Base-by-base conservation (phyloP, 163 green algal species). In the Coccomyxa subellipsoidea region DNA sequence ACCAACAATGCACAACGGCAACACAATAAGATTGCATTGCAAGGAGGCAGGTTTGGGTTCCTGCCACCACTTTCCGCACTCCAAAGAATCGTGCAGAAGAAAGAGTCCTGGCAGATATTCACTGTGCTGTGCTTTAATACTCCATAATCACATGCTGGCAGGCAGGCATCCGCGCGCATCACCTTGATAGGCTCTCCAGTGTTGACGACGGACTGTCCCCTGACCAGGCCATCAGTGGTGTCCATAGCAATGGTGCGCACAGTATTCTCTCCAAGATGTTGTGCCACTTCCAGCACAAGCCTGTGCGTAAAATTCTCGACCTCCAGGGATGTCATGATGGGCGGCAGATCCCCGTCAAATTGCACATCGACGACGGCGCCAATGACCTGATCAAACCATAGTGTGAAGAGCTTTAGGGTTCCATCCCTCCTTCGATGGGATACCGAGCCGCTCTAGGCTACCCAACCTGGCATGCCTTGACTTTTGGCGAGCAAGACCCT, bases 191-290 rank as follows among this genome's bases (percentile, higher is more conserved):
- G 95, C 4, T 84, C 79, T 34, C 96, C 95, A 10, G 96, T 99
- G 90, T 96, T 96, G 15, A 94, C 34, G n/a, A 99, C 97, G 35
- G 82, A 81, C 90, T 99, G 95, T 37, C 97, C 97, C 40, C 97
- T 94, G 53, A 95, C 90, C 18, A 99, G 90, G 47, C 97, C 97
- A 85, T 99, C 97, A 66, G 97, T 99, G 54, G 89, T 93, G 80
- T 99, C 97, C 97, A 99, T 99, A 82, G 97, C 96, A 92, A 99
- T 99, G 85, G 90, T 97, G 76, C 97, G 92, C 53, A 99, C 96
- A 35, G 94, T 98, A 90, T 99, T 98, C 87, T 99, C 96, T 72
- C 97, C 97, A 83, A 98, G 87, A 89, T 99, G 97, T 91, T 99
- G 95, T 7, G 97, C 93, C 0, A 99, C 97, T 90, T 99, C 97